phyloP scores from a whole-genome alignment of 2,329 filamentous ascomycete genomes.

The Pseudocercospora vitis region DNA sequence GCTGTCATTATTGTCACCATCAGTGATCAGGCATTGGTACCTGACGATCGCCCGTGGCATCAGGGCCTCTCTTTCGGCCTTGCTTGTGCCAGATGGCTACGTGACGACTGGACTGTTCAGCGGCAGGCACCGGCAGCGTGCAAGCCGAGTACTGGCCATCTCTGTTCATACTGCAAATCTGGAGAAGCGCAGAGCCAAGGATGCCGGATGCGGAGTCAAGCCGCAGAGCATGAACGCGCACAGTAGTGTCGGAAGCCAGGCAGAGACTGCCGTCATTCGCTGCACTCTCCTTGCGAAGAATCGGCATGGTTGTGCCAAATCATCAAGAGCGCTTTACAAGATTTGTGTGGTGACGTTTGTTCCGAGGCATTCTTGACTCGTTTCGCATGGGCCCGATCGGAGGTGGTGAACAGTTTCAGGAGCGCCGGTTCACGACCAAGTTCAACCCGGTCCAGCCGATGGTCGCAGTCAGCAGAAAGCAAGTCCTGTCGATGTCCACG shows the following conservation, averaged over 20 bases:
- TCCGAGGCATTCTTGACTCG: not conserved
- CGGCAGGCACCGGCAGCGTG: not conserved
- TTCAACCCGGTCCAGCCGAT: not conserved
- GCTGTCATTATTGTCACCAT: conserved; percentile 1
- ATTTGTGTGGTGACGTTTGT: not conserved
- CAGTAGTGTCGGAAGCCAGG: not conserved
- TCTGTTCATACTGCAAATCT: too few species aligned
- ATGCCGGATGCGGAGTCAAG: not conserved
- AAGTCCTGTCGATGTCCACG: not conserved
- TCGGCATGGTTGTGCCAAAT: not conserved
- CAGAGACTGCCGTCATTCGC: not conserved
- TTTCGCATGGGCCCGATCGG: not conserved
- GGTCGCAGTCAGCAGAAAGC: not conserved
- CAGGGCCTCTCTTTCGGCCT: not conserved
- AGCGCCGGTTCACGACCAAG: not conserved
- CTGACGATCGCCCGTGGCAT: conserved; percentile 4
- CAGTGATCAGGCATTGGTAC: not conserved
- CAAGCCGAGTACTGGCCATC: conserved; percentile 4
- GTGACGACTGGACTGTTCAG: not conserved
- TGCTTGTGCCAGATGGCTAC: conserved; percentile 3
- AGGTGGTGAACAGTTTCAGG: not conserved
- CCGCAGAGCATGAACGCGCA: not conserved
- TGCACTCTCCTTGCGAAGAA: not conserved
- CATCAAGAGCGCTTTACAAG: not conserved
- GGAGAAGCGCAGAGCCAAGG: too few species aligned